Evolutionary conservation across 805 yeast genomes (phyloP), one percentile per base, ranked within the genome.

Genomic region (Blastobotrys attinorum): DNA sequence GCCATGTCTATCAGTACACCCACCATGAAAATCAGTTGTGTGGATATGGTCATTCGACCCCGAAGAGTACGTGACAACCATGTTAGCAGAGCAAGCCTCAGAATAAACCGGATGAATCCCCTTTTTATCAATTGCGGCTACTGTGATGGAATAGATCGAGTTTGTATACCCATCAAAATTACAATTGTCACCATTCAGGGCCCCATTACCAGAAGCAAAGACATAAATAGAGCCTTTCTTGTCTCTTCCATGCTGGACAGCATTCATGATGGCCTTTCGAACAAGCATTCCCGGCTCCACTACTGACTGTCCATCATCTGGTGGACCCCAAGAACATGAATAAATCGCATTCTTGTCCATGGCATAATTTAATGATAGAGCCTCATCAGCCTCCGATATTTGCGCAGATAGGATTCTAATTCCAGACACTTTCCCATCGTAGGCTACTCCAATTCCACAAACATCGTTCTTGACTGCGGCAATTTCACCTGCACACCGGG

Each of bases 381-480:
- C 97, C 63, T 92, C 98, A 50, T 89, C 95, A 46, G 81, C 95
- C 2, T 85, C 69, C 2, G 90, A 77, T 39, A 92, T 76, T 37
- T 74, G 70, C 2, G 87, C 95, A 1, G 95, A 82, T 37, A 92
- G 71, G 46, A 92, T 90, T 43, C 98, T 75, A 27, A 92, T 76
- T 0, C 98, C 98, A 1, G 96, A 73, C 2, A 92, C 95, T 55
- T 81, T 76, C 3, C 96, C 78, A 45, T 77, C 76, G 55, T 76
- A 88, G 0, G 97, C 97, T n/a, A 89, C 95, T 37, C 98, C 98
- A 4, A 92, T 73, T n/a, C 98, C 98, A 65, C 98, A 92, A 17
- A 71, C 81, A 23, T 77, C 83, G 61, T 92, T 90, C 42, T 69
- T 68, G 42, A 77, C 88, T 2, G 81, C 92, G 0, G 96, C 97